Evolutionary conservation across 2,329 filamentous ascomycete genomes (phyloP).

Genomic region (Botryosphaeria dothidea): DNA sequence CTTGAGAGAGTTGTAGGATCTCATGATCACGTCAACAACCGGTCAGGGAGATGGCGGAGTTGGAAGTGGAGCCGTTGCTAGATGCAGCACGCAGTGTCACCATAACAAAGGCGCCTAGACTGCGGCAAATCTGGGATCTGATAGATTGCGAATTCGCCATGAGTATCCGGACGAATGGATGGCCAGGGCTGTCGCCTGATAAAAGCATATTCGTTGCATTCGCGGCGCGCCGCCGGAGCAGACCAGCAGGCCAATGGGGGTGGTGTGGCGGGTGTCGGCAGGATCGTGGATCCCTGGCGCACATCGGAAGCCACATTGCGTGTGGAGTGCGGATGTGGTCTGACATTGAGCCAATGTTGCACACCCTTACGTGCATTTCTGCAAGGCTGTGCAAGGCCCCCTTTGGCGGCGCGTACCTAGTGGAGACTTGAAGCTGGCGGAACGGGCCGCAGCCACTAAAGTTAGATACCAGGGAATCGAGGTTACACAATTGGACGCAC

Average conservation of each 20-base stretch:
- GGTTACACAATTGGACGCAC: slow-evolving; percentile 7
- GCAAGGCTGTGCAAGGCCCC: slow-evolving; percentile 12
- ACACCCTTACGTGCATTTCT: slow-evolving; percentile 17
- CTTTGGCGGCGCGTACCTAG: not conserved
- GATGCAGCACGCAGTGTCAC: slow-evolving; percentile 1
- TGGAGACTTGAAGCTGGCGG: not conserved
- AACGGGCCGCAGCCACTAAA: slow-evolving; percentile 13
- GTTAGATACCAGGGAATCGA: not conserved
- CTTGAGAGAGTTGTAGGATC: not conserved
- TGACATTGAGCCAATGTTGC: slow-evolving; percentile 9
- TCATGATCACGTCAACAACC: not conserved
- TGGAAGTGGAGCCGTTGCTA: not conserved
- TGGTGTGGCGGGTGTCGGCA: not conserved
- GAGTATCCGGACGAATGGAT: slow-evolving; percentile 4
- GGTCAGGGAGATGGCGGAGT: not conserved
- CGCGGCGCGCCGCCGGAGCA: not conserved
- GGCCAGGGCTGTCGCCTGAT: not conserved
- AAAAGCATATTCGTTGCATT: slow-evolving; percentile 17
- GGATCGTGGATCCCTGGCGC: not conserved
- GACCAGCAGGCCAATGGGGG: not conserved
- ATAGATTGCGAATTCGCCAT: not conserved
- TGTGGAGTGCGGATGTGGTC: slow-evolving; percentile 6
- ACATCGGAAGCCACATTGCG: slow-evolving; percentile 9
- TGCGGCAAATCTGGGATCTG: not conserved
- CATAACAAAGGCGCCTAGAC: not conserved